Percentiles rank a stretch among this genome's conserved stretches.
These are phyloP conservation scores for Diaporthe citri DNA, from an alignment of 2,329 filamentous ascomycete genomes.

Conservation along the genomic window DNA sequence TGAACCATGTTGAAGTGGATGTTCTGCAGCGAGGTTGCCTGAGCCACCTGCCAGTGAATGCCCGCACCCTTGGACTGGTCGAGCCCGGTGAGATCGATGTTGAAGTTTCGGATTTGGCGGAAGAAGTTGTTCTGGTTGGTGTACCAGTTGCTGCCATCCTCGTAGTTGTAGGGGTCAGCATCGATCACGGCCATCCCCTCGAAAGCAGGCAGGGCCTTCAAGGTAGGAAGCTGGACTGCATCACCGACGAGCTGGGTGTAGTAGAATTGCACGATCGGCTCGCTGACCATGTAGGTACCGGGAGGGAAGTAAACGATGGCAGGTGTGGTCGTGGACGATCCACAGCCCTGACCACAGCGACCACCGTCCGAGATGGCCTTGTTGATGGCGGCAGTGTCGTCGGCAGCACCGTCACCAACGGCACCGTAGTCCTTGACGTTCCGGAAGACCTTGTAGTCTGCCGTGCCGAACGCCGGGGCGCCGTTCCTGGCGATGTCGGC, in stretches of 20 bases:
- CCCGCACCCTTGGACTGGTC: conserved; percentile 72
- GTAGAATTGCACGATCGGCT: conserved; percentile 86
- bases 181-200: conserved; percentile 90
- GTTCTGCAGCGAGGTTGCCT: conserved; percentile 84
- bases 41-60: conserved; percentile 89
- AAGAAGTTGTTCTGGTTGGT: conserved; percentile 89
- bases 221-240: conserved; percentile 75
- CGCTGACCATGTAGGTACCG: conserved; percentile 86
- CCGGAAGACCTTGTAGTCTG: conserved; percentile 78
- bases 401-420: conserved; percentile 74
- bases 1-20: conserved; percentile 84
- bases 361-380: conserved; percentile 80
- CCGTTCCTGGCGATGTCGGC: conserved; percentile 78
- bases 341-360: conserved; percentile 85
- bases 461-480: conserved; percentile 70
- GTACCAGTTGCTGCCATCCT: conserved; percentile 77
- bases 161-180: conserved; percentile 82
- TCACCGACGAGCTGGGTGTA: conserved; percentile 95
- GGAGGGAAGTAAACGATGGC: conserved; percentile 93
- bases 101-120: conserved; percentile 84
- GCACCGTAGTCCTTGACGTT: conserved; percentile 84
- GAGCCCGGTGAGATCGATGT: conserved; percentile 80
- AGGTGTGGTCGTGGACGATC: conserved; percentile 85
- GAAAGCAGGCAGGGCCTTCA: conserved; percentile 82
- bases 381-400: conserved; percentile 93